Percentiles rank a stretch among this genome's conserved stretches.
These are phyloP conservation scores for Rubia tinctorum DNA, from an alignment of 305 asterid genomes.

Conservation along the genomic window DNA sequence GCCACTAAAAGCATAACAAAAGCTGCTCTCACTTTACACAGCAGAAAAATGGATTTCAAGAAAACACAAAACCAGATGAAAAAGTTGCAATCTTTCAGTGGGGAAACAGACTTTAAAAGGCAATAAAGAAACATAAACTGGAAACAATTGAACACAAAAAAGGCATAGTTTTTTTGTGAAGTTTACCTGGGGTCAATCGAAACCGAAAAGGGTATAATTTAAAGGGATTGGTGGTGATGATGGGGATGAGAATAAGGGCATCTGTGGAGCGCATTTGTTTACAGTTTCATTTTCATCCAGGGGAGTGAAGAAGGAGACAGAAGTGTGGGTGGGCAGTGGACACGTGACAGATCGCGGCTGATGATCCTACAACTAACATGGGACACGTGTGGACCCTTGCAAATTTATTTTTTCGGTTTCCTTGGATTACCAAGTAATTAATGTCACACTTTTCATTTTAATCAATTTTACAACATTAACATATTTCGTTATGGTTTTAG, in stretches of 20 bases:
- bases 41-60: conserved; percentile 18
- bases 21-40: conserved; percentile 16
- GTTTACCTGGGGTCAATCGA: conserved; percentile 8
- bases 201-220: conserved; percentile 1
- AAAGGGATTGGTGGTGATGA: not conserved
- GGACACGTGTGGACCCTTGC: conserved; percentile 40
- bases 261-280: not conserved
- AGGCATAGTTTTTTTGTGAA: not conserved
- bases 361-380: conserved; percentile 17
- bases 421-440: not conserved
- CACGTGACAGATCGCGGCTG: conserved; percentile 37
- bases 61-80: conserved; percentile 35
- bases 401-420: conserved; percentile 16
- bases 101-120: not conserved
- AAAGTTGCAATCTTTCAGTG: conserved; percentile 41
- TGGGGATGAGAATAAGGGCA: conserved; percentile 8
- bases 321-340: conserved; percentile 4
- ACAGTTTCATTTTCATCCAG: conserved; percentile 1
- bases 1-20: conserved; percentile 30
- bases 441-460: too few species aligned
- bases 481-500: too few species aligned
- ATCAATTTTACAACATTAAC: too few species aligned
- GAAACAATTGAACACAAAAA: not conserved
- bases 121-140: not conserved
- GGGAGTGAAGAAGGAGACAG: not conserved